Conservation (phyloP, 2,329 filamentous ascomycete genomes). For the Talaromyces sp. region DNA sequence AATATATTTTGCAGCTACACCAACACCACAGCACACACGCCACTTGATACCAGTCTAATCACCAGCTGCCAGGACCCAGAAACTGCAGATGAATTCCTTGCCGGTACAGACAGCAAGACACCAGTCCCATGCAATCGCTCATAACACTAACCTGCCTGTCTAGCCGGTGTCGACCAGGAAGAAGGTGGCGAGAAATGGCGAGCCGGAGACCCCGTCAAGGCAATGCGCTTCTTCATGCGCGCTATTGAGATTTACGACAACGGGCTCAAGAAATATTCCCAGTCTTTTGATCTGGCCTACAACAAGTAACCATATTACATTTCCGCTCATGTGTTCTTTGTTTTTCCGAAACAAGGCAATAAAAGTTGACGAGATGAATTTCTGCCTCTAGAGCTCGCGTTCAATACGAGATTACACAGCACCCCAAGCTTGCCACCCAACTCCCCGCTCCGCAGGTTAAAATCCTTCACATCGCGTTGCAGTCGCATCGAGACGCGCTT, state of each 20-base stretch:
- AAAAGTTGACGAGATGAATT: background rate
- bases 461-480: conserved; percentile 56
- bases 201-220: conserved; percentile 63
- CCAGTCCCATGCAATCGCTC: background rate
- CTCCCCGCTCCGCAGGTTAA: conserved; percentile 50
- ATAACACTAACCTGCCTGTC: background rate
- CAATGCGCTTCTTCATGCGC: conserved; percentile 52
- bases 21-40: background rate
- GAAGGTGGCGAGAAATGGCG: conserved; percentile 71
- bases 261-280: conserved; percentile 56
- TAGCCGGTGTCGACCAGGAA: conserved; percentile 62
- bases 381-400: conserved; percentile 53
- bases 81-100: conserved; percentile 63
- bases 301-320: conserved; percentile 56
- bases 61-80: conserved; percentile 43
- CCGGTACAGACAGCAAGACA: conserved; percentile 33
- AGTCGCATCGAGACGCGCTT: conserved; percentile 60
- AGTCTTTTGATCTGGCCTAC: conserved; percentile 66
- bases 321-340: too few relatives aligned
- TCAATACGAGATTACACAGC: conserved; percentile 64
- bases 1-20: conserved; percentile 3
- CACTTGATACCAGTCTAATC: background rate
- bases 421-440: conserved; percentile 56
- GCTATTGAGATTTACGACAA: conserved; percentile 63
- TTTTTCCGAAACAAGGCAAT: too few relatives aligned